These are phyloP conservation scores for Botrytis elliptica DNA, from an alignment of 2,329 filamentous ascomycete genomes.

Conservation along the genomic window DNA sequence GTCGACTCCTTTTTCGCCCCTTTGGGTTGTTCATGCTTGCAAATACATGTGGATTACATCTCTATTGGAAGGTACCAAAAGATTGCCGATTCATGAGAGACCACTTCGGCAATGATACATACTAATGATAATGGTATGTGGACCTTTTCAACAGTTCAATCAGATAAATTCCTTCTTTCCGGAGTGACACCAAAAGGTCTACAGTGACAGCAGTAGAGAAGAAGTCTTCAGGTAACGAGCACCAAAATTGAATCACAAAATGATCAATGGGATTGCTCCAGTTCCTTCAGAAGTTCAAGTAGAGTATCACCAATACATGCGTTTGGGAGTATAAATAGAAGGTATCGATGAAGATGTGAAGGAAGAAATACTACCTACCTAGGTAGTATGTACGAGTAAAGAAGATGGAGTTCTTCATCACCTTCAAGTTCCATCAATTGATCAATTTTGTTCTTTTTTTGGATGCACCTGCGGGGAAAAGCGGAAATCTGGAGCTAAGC, in stretches of 20 bases:
- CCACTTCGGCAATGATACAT: conserved; percentile 1
- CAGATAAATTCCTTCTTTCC: background rate
- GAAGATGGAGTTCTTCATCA: background rate
- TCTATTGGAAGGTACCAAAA: background rate
- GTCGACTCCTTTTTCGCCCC: background rate
- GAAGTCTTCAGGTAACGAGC: background rate
- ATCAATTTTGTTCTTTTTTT: conserved; percentile 1
- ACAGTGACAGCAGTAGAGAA: background rate
- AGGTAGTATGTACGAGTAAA: background rate
- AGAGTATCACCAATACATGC: background rate
- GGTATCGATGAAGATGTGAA: background rate
- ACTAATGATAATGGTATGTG: background rate
- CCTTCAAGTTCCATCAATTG: background rate
- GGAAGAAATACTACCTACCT: too few species aligned
- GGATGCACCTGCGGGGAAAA: background rate
- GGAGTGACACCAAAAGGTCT: background rate
- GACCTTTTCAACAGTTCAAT: background rate
- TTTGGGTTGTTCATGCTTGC: conserved; percentile 9
- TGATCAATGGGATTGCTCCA: background rate
- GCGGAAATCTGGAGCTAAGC: conserved; percentile 1
- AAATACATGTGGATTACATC: background rate
- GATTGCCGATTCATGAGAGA: background rate
- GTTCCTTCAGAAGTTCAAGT: background rate
- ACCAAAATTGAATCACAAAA: background rate
- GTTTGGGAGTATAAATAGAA: background rate